These are phyloP conservation scores for Sphagnum fallax DNA, from an alignment of 228 moss, liverwort and hornwort genomes.

Conservation along the genomic window DNA sequence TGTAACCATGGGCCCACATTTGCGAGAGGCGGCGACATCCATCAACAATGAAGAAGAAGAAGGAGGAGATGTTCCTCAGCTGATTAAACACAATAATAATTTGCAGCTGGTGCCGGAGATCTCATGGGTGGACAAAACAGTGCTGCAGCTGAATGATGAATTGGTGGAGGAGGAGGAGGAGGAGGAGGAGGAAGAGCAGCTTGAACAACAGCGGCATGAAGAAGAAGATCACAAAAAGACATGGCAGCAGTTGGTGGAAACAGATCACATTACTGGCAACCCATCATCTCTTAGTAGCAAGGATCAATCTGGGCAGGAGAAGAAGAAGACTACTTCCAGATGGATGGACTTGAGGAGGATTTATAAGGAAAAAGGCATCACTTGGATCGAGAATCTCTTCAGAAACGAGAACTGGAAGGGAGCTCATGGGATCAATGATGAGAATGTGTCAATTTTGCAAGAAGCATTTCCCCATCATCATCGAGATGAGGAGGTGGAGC, in stretches of 20 bases:
- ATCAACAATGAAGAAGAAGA: not conserved
- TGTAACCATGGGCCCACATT: slow-evolving; percentile 21
- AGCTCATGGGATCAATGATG: slow-evolving; percentile 23
- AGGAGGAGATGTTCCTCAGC: not conserved
- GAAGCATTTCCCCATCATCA: slow-evolving; percentile 25
- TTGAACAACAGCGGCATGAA: too few relatives aligned
- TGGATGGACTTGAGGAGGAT: slow-evolving; percentile 50
- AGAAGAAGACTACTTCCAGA: slow-evolving; percentile 1
- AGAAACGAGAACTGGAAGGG: slow-evolving; percentile 39
- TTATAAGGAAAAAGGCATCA: slow-evolving; percentile 41
- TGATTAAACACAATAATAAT: too few relatives aligned
- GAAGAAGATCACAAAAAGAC: not conserved
- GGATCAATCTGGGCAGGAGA: slow-evolving; percentile 18
- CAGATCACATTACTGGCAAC: not conserved
- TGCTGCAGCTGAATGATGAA: too few relatives aligned
- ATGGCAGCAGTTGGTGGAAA: not conserved
- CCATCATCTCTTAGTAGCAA: not conserved
- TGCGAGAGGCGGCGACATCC: not conserved
- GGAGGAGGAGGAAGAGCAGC: not conserved
- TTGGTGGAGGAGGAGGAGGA: not conserved
- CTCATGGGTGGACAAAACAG: too few relatives aligned
- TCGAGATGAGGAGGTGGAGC: not conserved
- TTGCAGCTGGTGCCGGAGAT: too few relatives aligned
- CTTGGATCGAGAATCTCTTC: slow-evolving; percentile 53
- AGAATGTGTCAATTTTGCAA: slow-evolving; percentile 56